phyloP scores from a whole-genome alignment of 352 stramenopile genomes.

The Hyaloperonospora brassicae region DNA sequence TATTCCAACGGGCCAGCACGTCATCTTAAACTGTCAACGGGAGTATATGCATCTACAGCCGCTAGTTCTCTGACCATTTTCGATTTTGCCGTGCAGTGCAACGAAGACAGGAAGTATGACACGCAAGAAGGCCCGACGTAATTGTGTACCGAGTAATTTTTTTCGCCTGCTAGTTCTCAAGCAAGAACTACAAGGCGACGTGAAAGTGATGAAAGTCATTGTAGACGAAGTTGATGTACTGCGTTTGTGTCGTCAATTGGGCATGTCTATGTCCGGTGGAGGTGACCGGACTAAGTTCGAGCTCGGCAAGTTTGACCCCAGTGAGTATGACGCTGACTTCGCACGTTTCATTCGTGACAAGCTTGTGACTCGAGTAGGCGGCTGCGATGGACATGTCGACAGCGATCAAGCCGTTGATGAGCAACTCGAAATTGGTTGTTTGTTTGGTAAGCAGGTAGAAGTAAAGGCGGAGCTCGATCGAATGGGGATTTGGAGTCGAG shows the following conservation, averaged over 20 bases:
- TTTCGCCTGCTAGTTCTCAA: conserved; percentile 49
- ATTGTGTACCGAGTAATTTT: conserved; percentile 13
- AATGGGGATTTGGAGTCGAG: conserved; percentile 29
- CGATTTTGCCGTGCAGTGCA: conserved; percentile 12
- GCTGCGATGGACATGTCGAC: neutral
- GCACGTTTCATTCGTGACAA: conserved; percentile 42
- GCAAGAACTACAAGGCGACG: conserved; percentile 41
- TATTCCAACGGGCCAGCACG: neutral
- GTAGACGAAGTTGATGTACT: conserved; percentile 60
- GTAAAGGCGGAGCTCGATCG: conserved; percentile 35
- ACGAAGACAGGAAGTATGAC: conserved; percentile 11
- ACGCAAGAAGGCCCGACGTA: conserved; percentile 6
- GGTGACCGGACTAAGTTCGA: conserved; percentile 30
- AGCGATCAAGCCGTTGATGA: conserved; percentile 1
- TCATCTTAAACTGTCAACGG: no score
- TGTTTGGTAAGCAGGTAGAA: conserved; percentile 52
- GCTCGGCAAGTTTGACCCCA: conserved; percentile 31
- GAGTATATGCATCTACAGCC: no score
- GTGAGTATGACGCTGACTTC: conserved; percentile 56
- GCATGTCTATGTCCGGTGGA: conserved; percentile 24
- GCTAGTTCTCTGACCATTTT: conserved; percentile 4
- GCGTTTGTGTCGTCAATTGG: conserved; percentile 42
- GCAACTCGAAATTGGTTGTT: conserved; percentile 26
- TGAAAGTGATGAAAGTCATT: conserved; percentile 53
- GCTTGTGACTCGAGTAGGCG: conserved; percentile 12